phyloP scores from a whole-genome alignment of 2,329 filamentous ascomycete species.

The Macrophomina pseudophaseolina region DNA sequence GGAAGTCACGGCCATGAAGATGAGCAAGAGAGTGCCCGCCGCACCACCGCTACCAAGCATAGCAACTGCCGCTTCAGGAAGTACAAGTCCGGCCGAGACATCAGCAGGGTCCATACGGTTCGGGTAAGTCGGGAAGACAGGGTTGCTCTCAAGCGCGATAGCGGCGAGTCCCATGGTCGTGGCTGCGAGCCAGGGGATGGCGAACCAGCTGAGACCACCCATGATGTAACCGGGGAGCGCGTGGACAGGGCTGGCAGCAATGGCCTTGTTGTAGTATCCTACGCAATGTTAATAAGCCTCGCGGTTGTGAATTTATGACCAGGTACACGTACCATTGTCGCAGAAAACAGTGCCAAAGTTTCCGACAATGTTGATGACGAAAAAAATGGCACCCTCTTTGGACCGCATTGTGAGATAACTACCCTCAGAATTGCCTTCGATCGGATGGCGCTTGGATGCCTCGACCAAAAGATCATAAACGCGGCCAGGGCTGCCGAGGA shows the following conservation, averaged over 20 bases:
- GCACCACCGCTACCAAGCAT: slow-evolving; percentile 83
- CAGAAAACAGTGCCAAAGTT: slow-evolving; percentile 86
- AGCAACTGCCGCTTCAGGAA: slow-evolving; percentile 84
- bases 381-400: slow-evolving; percentile 82
- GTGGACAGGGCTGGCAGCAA: slow-evolving; percentile 82
- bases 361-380: slow-evolving; percentile 86
- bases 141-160: slow-evolving; percentile 76
- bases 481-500: slow-evolving; percentile 74
- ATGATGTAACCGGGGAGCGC: slow-evolving; percentile 88
- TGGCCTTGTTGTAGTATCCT: slow-evolving; percentile 80
- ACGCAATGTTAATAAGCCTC: neutral
- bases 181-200: slow-evolving; percentile 87
- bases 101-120: slow-evolving; percentile 74
- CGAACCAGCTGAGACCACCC: slow-evolving; percentile 88
- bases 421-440: slow-evolving; percentile 78
- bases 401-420: slow-evolving; percentile 88
- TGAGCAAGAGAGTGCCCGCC: slow-evolving; percentile 67
- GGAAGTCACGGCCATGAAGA: slow-evolving; percentile 56
- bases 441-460: slow-evolving; percentile 72
- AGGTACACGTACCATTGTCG: slow-evolving; percentile 70
- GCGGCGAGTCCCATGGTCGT: slow-evolving; percentile 87
- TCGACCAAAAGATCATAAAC: slow-evolving; percentile 80
- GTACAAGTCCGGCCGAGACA: slow-evolving; percentile 80
- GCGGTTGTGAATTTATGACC: too few species aligned
- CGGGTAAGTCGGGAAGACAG: slow-evolving; percentile 73